Base-by-base conservation (phyloP, 768 basidiomycete species). In the Naganishia antarctica region DNA sequence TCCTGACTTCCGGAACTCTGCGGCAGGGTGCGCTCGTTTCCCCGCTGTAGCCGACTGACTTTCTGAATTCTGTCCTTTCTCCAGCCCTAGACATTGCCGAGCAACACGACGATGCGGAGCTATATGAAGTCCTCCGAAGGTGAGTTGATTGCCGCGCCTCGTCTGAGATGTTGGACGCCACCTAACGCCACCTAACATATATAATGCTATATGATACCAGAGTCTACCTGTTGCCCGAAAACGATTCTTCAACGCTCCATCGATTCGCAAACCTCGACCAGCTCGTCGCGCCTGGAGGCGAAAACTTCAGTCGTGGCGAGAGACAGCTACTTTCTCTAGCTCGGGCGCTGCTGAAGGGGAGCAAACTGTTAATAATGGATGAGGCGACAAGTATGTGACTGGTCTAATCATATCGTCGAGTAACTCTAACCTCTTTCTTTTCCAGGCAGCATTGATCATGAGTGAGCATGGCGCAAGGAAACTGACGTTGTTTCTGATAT, bases 71-170 rank as follows among this genome's bases (percentile, higher is more conserved):
- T 37, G 34, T n/a, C 34, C 15, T 37, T 15, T 37, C 7, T 15
- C 15, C 34, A 57, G 53, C 32, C 40, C 79, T 92, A 12, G 91
- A 93, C 68, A 87, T 92, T 12, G 91, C 92, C 69, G 82, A 85
- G n/a, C 90, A 92, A 72, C 92, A 91, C 63, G 80, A 88, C 63
- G 91, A 92, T 70, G 82, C 82, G 0, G 88, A 90, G 63, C 89
- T 93, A 61, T 76, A 72, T 45, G 76, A 74, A 21, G 74, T 75
- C 2, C 64, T 79, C 13, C 63, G 72, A 11, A 31, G 53, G 53
- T 64, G 70, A 37, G 74, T 66, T 76, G 15, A 73, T 11, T 23
- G 21, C 21, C 46, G 51, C 18, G 26, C 59, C 32, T 48, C 47
- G 4, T n/a, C 23, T 23, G 21, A 37, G 21, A 26, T 18, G 3